These are phyloP conservation scores for Trifolium repens DNA, from an alignment of 306 rosid genomes.

Conservation along the genomic window DNA sequence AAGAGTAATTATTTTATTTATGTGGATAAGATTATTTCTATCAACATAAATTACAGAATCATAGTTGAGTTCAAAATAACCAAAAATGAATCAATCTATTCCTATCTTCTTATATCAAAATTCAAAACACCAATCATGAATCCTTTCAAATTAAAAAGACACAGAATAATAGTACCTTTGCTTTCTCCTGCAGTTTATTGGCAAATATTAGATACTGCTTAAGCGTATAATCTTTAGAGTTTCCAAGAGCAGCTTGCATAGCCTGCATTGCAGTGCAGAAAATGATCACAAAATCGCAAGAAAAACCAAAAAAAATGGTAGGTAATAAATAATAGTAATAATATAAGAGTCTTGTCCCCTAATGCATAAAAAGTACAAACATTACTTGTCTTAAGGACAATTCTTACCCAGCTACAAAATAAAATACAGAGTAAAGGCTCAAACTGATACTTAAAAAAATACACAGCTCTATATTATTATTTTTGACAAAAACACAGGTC, in stretches of 20 bases:
- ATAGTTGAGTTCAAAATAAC: not conserved
- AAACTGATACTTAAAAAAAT: not conserved
- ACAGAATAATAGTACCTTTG: slow-evolving; percentile 58
- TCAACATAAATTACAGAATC: not conserved
- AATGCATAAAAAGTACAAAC: too few relatives aligned
- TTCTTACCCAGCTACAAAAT: not conserved
- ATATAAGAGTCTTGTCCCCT: not conserved
- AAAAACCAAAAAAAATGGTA: not conserved
- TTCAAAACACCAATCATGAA: slow-evolving; percentile 16
- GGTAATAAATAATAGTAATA: not conserved
- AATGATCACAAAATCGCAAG: slow-evolving; percentile 16
- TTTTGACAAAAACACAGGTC: not conserved
- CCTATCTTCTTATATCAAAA: not conserved
- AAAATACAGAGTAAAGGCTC: not conserved
- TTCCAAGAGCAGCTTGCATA: slow-evolving; percentile 79
- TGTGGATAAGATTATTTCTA: too few relatives aligned
- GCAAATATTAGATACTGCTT: slow-evolving; percentile 80
- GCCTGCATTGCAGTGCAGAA: slow-evolving; percentile 59
- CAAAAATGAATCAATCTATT: not conserved
- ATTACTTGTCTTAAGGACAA: not conserved
- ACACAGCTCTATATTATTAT: not conserved
- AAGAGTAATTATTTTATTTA: too few relatives aligned
- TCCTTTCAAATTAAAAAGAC: not conserved
- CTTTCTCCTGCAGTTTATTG: slow-evolving; percentile 63
- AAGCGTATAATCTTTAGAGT: slow-evolving; percentile 77